Percentiles rank a stretch among this genome's conserved stretches.
Evolutionary conservation across 2,329 filamentous ascomycete species (phyloP).

Genomic region (Claviceps sp.): DNA sequence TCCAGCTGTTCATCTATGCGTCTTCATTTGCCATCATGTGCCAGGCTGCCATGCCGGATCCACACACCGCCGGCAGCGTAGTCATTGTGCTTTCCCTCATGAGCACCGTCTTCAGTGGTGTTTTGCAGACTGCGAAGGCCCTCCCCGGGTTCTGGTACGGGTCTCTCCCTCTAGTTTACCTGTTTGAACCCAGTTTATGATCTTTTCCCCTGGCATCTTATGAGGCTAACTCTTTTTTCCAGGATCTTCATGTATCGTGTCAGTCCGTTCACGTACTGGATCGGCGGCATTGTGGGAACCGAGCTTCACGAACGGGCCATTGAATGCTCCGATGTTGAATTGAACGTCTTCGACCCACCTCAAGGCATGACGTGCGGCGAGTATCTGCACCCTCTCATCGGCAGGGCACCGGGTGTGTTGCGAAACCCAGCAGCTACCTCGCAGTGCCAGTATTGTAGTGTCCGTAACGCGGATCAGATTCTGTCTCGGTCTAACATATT

Average conservation of each 20-base stretch:
- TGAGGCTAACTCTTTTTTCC: neutral
- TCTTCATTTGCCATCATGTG: conserved; percentile 58
- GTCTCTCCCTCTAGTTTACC: neutral
- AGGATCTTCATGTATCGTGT: conserved; percentile 58
- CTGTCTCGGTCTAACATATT: conserved; percentile 31
- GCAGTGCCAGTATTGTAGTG: conserved; percentile 54
- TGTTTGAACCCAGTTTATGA: neutral
- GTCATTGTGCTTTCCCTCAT: conserved; percentile 47
- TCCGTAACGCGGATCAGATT: conserved; percentile 48
- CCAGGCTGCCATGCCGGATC: conserved; percentile 55
- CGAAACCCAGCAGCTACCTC: conserved; percentile 42
- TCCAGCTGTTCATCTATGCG: conserved; percentile 57
- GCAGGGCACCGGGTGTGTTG: conserved; percentile 40
- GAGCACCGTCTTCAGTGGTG: conserved; percentile 48
- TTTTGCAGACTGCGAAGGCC: conserved; percentile 42
- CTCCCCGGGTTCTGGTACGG: conserved; percentile 51
- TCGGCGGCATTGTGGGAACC: conserved; percentile 53
- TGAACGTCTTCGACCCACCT: conserved; percentile 51
- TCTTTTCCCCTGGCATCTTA: too few species aligned
- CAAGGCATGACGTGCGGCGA: conserved; percentile 45
- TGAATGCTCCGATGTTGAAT: conserved; percentile 40
- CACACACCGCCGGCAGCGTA: conserved; percentile 52
- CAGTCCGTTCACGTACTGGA: conserved; percentile 55
- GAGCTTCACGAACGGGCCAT: conserved; percentile 44
- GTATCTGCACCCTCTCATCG: conserved; percentile 48